Base-by-base conservation (phyloP, 2,329 filamentous ascomycete genomes). In the Diplodia intermedia region DNA sequence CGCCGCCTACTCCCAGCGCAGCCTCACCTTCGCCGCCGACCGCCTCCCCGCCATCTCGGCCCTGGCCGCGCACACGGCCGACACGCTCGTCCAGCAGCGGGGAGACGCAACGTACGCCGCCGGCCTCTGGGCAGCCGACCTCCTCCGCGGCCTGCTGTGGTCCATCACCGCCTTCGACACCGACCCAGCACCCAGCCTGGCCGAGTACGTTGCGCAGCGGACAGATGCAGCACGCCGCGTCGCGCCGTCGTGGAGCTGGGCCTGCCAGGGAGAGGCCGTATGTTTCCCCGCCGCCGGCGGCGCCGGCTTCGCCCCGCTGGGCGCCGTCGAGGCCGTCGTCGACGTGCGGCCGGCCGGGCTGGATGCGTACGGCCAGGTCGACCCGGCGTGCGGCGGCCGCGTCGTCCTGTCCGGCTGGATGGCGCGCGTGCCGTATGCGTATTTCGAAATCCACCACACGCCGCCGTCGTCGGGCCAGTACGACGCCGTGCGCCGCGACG, bases 201-300 rank as follows among this genome's bases (percentile, higher is more conserved):
- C 15, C 31, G n/a, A 4, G 0, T 55, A 20, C 31, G 1, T 36
- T 0, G 53, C 53, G 0, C 53, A 33, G 2, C 15, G 31, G 2
- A 26, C 14, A 0, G 15, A 31, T 11, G 18, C 3, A 0, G 7
- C 15, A 18, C 6, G 4, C 7, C 11, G 3, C 3, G 20, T n/a
- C 18, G 53, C 53, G 29, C 53, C 53, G 29, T 55, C 53, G 15
- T 55, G 53, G 53, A 55, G 53, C 53, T 55, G 53, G 53, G 53
- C 53, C 1, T 33, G 29, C 2, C 53, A 55, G 18, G 53, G n/a
- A 1, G 29, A 33, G 7, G 6, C 14, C 14, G 53, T 36, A 7
- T 8, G 4, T 2, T 55, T 55, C 18, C 7, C 20, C 15, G 53
- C 23, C 23, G 23, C 23, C 23, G 20, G 7, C 15, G 53, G 53